Base-by-base conservation (phyloP, 2,329 filamentous ascomycete genomes). In the Epichloe festucae region DNA sequence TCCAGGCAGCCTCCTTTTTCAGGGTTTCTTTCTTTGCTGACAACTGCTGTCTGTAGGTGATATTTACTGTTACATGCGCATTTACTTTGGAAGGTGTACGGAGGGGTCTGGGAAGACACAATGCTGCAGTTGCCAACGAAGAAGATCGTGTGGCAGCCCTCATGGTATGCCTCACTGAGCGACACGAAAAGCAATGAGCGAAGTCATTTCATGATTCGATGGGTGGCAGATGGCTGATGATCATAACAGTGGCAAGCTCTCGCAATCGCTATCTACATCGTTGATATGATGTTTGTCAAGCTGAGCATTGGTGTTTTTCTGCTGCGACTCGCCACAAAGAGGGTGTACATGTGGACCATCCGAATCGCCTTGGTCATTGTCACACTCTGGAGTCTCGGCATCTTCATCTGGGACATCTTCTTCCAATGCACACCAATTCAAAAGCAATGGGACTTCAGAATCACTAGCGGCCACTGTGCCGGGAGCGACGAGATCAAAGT, bases 271-370 rank as follows among this genome's bases (percentile, higher is more conserved):
- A 71, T 70, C 2, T 78, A 78, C 51, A 64, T 78, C 44, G 55
- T 72, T 10, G 69, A 76, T 54, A 79, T 79, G 75, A 72, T 77
- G 68, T 72, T 79, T 54, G 72, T 77, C 62, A 79, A 79, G 62
- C 62, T 78, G 48, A 76, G 76, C 62, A 77, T 79, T 47, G 73
- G 70, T 36, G 64, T 78, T 53, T 77, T 77, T 54, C 67, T 78
- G 8, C 61, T 79, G 17, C 68, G 73, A 5, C 64, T 78, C 15
- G 70, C 74, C 1, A 67, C 69, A 3, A 64, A 69, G 42, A 70
- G 64, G 46, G 60, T 70, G 19, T 79, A 78, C 58, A 72, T 66
- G 21, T 75, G 69, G 59, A 73, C 72, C 38, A 68, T 79, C 5
- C 67, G 68, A 55, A 58, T 63, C 46, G 74, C 72, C 53, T 62